Evolutionary conservation across 352 stramenopile genomes (phyloP), one percentile per base, ranked within the genome.

Genomic region (Plasmopara muralis): DNA sequence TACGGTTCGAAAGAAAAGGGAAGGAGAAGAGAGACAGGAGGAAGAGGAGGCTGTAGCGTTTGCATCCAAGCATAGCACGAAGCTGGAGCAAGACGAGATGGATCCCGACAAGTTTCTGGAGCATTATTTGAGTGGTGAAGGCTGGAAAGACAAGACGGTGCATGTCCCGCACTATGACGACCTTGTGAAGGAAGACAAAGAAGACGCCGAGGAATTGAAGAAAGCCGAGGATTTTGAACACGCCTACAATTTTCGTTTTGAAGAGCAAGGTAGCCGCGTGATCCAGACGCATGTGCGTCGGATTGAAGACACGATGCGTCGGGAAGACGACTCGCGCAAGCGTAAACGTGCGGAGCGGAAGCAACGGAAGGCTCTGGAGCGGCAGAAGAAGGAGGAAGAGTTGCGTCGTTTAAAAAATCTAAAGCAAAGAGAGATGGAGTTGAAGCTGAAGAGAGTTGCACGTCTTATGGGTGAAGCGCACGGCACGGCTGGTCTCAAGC

Each of bases 221-320:
- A 86, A 91, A 46, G 90, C 89, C 9, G 97, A 99, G 55, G 85
- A 94, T 20, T 99, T 98, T 71, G 97, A 99, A 69, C 87, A 95
- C 55, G 89, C 94, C 35, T 99, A 99, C 81, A 99, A 99, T 69
- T 99, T 99, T 66, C 91, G 97, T 15, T 99, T 98, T 62, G 97
- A 99, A 72, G 92, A 99, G 70, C 91, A 96, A 45, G 89, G 81
- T 31, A 87, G 80, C 29, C 79, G 79, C 6, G 46, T 91, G 28
- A 95, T 97, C 52, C 66, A 91, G 55, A 95, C 75, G 7, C 77
- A 97, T 57, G 59, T 86, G 18, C 73, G 95, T 35, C 64, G 72
- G 34, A 77, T 97, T 46, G 74, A 95, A 8, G 87, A 92, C 57
- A 87, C 84, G 16, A 72, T 99, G 57, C 89, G 97, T 64, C 88